These are phyloP conservation scores for Magnusiomyces sp. DNA, from an alignment of 1,139 yeast genomes.

Conservation along the genomic window DNA sequence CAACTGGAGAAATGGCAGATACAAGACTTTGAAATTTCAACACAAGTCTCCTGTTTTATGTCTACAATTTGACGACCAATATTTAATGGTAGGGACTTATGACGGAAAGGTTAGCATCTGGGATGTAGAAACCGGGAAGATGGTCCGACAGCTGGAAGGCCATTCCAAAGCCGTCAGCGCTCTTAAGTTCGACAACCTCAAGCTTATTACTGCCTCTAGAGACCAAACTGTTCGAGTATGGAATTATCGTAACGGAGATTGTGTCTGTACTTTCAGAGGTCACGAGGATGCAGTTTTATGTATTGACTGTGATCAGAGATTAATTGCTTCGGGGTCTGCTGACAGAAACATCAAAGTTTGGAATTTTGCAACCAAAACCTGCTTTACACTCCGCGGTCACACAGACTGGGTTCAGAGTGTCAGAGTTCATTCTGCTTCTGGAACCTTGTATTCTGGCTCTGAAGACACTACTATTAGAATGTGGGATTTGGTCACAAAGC, in stretches of 20 bases:
- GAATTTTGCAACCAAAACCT: slow-evolving; percentile 90
- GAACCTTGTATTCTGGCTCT: slow-evolving; percentile 75
- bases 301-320: slow-evolving; percentile 68
- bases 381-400: slow-evolving; percentile 89
- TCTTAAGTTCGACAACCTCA: slow-evolving; percentile 75
- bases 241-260: slow-evolving; percentile 92
- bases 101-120: slow-evolving; percentile 84
- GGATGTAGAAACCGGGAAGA: slow-evolving; percentile 73
- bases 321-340: slow-evolving; percentile 89
- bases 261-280: slow-evolving; percentile 87
- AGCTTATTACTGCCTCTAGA: slow-evolving; percentile 83
- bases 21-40: slow-evolving; percentile 52
- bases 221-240: slow-evolving; percentile 90
- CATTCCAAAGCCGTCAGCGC: slow-evolving; percentile 82
- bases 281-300: slow-evolving; percentile 74
- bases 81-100: slow-evolving; percentile 83
- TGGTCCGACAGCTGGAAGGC: slow-evolving; percentile 69
- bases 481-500: slow-evolving; percentile 85
- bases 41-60: slow-evolving; percentile 88
- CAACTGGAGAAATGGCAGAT: slow-evolving; percentile 87
- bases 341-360: slow-evolving; percentile 89
- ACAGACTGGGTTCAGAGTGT: slow-evolving; percentile 88
- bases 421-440: slow-evolving; percentile 70
- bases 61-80: slow-evolving; percentile 69
- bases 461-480: slow-evolving; percentile 88